These are phyloP conservation scores for Dysphania ambrosioides DNA, from an alignment of 148 eudicot genomes.

Conservation along the genomic window DNA sequence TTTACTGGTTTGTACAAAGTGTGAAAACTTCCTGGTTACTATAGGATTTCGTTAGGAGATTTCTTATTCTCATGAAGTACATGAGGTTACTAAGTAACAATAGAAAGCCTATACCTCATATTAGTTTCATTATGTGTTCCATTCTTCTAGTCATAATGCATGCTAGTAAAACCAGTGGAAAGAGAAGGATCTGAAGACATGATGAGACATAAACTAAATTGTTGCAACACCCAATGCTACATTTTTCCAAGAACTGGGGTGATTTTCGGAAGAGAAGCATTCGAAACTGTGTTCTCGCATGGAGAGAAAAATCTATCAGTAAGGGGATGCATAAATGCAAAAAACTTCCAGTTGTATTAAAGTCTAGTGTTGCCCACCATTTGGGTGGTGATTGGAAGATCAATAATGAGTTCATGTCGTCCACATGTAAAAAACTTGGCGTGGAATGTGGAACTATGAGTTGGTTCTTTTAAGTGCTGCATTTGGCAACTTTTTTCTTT, in stretches of 20 bases:
- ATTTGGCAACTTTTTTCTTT: no score
- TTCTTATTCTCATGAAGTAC: no score
- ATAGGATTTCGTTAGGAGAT: no score
- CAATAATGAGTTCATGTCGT: slow-evolving; percentile 8
- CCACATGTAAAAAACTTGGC: background rate
- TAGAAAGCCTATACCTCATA: no score
- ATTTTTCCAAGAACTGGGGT: background rate
- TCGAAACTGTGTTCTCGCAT: background rate
- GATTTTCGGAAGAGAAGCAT: no score
- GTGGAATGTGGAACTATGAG: background rate
- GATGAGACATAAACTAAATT: background rate
- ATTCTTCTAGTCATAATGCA: no score
- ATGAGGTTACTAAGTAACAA: background rate
- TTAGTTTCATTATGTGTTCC: no score
- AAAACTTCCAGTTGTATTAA: background rate
- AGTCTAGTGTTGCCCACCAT: background rate
- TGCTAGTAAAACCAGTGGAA: background rate
- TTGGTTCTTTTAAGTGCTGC: background rate
- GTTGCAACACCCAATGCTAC: no score
- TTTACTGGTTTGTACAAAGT: slow-evolving; percentile 13
- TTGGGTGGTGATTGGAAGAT: background rate
- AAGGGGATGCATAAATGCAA: background rate
- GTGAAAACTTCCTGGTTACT: background rate
- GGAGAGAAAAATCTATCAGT: background rate
- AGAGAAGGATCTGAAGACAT: background rate